phyloP scores from a whole-genome alignment of 805 yeast genomes.

The Kazachstania bromeliacearum region DNA sequence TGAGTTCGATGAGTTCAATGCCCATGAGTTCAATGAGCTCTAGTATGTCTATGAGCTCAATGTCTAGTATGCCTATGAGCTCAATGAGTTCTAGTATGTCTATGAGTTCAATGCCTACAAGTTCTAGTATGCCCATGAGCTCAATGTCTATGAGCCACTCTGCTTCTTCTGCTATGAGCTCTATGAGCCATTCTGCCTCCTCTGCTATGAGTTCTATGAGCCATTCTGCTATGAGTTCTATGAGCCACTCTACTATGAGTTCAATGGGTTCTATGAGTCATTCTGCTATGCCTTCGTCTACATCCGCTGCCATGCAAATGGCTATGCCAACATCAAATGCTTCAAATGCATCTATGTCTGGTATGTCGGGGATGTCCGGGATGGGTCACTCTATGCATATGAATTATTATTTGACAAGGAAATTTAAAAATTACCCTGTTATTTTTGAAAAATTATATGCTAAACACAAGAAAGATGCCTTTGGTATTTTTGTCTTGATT shows the following conservation, averaged over 20 bases:
- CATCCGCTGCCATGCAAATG: not conserved
- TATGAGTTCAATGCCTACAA: not conserved
- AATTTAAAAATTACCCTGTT: slow-evolving; percentile 49
- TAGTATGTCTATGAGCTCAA: not conserved
- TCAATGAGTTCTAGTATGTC: not conserved
- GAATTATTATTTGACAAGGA: slow-evolving; percentile 49
- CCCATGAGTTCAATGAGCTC: slow-evolving; percentile 3
- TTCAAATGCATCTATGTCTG: slow-evolving; percentile 5
- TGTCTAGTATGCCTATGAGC: slow-evolving; percentile 6
- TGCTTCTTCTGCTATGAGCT: not conserved
- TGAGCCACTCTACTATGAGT: not conserved
- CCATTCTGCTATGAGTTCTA: slow-evolving; percentile 3
- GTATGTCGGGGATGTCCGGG: slow-evolving; percentile 8
- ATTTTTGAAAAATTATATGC: slow-evolving; percentile 50
- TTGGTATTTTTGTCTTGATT: slow-evolving; percentile 60
- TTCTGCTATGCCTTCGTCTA: slow-evolving; percentile 2
- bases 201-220: slow-evolving; percentile 8
- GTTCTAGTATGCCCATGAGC: not conserved
- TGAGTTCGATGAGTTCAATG: slow-evolving; percentile 4
- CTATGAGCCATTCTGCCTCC: not conserved
- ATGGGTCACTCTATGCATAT: slow-evolving; percentile 32
- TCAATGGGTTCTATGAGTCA: not conserved
- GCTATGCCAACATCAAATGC: slow-evolving; percentile 5
- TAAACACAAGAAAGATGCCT: slow-evolving; percentile 47
- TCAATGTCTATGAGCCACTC: not conserved